A percentile compares a stretch with the other conserved stretches of the same genome.
These are phyloP conservation scores for Botryotinia calthae DNA, from an alignment of 2,329 filamentous ascomycete species.

Conservation along the genomic window DNA sequence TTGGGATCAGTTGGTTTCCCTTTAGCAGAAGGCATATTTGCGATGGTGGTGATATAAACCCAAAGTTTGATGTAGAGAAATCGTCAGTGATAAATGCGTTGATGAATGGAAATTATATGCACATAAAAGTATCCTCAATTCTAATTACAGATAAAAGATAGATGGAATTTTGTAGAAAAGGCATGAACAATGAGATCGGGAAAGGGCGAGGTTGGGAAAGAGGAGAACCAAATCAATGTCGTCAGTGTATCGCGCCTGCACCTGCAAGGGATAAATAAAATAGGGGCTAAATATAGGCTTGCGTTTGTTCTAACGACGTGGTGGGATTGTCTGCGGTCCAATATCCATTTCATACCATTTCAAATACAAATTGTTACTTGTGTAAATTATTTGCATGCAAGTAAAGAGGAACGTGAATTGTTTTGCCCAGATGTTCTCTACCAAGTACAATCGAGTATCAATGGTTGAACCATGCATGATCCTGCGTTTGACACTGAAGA, in stretches of 20 bases:
- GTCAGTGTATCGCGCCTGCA: neutral
- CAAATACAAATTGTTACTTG: neutral
- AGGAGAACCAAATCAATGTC: constrained; percentile 1
- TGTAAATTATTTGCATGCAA: neutral
- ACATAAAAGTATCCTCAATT: neutral
- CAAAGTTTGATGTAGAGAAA: neutral
- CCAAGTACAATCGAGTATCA: neutral
- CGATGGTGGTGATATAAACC: neutral
- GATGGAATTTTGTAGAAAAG: neutral
- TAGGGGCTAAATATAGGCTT: constrained; percentile 11
- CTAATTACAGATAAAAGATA: neutral
- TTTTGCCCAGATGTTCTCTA: neutral
- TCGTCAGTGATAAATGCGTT: neutral
- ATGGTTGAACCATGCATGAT: neutral
- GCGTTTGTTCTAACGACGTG: neutral
- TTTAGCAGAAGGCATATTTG: constrained; percentile 43
- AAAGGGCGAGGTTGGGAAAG: constrained; percentile 1
- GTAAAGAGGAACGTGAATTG: neutral
- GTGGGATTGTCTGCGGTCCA: neutral
- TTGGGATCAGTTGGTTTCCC: constrained; percentile 47
- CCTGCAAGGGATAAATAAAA: constrained; percentile 4
- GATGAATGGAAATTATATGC: neutral
- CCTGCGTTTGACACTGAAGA: neutral
- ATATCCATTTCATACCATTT: neutral
- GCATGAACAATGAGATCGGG: neutral